Conservation (phyloP, 345 rosid species). For the Citropsis articulata region DNA sequence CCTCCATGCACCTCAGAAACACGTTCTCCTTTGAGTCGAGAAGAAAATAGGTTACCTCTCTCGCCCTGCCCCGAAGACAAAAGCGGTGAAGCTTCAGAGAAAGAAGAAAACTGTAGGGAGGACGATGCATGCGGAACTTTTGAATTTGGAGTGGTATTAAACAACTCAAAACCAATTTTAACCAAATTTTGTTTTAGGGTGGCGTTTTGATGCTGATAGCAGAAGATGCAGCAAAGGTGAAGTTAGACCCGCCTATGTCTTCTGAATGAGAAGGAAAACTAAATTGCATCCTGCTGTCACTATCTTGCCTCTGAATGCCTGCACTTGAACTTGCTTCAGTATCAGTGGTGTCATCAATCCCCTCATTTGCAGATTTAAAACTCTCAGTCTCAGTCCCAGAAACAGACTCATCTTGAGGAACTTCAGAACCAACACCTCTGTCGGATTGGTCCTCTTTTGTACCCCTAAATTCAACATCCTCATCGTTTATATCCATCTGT, state of each 20-base stretch:
- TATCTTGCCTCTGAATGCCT: slow-evolving; percentile 41
- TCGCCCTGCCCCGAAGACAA: slow-evolving; percentile 33
- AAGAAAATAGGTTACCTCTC: slow-evolving; percentile 36
- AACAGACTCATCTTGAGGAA: slow-evolving; percentile 40
- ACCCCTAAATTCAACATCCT: slow-evolving; percentile 23
- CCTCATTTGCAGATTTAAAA: slow-evolving; percentile 83
- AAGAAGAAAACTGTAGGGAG: slow-evolving; percentile 43
- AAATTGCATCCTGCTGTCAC: slow-evolving; percentile 33
- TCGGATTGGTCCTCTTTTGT: slow-evolving; percentile 34
- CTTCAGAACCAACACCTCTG: slow-evolving; percentile 36
- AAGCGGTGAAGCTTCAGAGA: slow-evolving; percentile 41
- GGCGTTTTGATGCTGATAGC: slow-evolving; percentile 39
- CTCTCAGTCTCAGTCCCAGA: slow-evolving; percentile 88
- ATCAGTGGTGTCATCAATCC: slow-evolving; percentile 55
- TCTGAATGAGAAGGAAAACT: slow-evolving; percentile 35
- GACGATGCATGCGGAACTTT: slow-evolving; percentile 42
- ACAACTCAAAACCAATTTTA: slow-evolving; percentile 41
- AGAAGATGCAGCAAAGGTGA: slow-evolving; percentile 75
- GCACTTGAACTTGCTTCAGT: slow-evolving; percentile 60
- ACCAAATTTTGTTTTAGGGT: slow-evolving; percentile 39
- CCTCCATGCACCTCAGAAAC: slow-evolving; percentile 35
- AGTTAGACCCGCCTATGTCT: slow-evolving; percentile 44
- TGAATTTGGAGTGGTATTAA: slow-evolving; percentile 30
- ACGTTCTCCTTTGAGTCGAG: slow-evolving; percentile 31
- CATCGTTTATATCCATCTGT: slow-evolving; percentile 60